Evolutionary conservation across 176 grass and related monocot genomes (phyloP).

Genomic region (Poa pratensis): DNA sequence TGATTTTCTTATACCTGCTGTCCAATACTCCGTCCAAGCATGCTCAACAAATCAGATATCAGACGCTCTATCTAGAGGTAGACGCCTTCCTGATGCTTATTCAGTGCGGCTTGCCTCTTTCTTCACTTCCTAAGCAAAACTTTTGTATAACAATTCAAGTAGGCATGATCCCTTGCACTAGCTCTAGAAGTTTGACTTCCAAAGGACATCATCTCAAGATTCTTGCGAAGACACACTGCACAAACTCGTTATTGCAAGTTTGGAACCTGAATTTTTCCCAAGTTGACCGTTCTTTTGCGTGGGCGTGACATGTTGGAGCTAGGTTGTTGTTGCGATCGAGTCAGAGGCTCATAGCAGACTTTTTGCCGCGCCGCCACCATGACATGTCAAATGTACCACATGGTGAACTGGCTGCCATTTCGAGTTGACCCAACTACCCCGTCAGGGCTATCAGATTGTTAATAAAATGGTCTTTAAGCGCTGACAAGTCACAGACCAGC

Average conservation of each 20-base stretch:
- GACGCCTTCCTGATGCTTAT: neutral
- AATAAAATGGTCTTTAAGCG: too few species aligned
- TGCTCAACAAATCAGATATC: neutral
- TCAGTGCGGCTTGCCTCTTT: neutral
- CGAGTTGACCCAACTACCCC: neutral
- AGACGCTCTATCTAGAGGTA: neutral
- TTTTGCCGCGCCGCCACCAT: neutral
- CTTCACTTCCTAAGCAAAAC: neutral
- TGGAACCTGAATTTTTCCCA: neutral
- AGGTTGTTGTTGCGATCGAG: neutral
- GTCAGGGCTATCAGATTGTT: too few species aligned
- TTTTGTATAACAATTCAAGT: neutral
- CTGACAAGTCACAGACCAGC: too few species aligned
- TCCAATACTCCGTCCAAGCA: neutral
- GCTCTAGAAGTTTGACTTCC: constrained; percentile 18
- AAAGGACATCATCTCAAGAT: neutral
- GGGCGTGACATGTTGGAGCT: neutral
- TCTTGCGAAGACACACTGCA: neutral
- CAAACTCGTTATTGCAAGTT: constrained; percentile 18
- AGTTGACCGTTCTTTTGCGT: neutral
- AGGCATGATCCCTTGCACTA: neutral
- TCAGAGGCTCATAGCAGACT: neutral
- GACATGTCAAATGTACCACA: constrained; percentile 19
- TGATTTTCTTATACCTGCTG: neutral
- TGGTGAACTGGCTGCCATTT: neutral